Percentiles rank a stretch among this genome's conserved stretches.
Evolutionary conservation across 192 early-diverging fungal genomes (phyloP).

Genomic region (Chytriomyces confervae): DNA sequence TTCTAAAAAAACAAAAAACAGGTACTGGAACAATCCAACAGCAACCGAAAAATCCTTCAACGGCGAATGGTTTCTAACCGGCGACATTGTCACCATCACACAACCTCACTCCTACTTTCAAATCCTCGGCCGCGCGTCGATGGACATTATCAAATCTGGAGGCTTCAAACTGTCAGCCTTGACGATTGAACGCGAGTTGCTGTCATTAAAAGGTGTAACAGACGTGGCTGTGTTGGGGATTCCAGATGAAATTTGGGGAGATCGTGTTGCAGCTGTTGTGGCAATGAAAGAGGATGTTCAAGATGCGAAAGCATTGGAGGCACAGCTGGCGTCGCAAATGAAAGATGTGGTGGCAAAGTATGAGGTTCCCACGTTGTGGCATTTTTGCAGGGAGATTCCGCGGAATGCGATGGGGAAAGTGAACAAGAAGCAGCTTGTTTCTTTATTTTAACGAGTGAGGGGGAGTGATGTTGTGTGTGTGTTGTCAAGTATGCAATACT

Average conservation of each 20-base stretch:
- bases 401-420: constrained; percentile 91
- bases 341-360: constrained; percentile 73
- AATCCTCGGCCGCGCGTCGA: constrained; percentile 80
- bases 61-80: constrained; percentile 77
- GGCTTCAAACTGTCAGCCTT: constrained; percentile 86
- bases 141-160: constrained; percentile 89
- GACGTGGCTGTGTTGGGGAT: constrained; percentile 81
- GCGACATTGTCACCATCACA: constrained; percentile 69
- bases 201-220: constrained; percentile 48
- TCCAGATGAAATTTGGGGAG: constrained; percentile 78
- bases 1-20: constrained; percentile 2
- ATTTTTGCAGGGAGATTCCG: constrained; percentile 65
- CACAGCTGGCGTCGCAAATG: constrained; percentile 55
- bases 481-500: not conserved
- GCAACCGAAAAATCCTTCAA: constrained; percentile 74
- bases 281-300: constrained; percentile 1
- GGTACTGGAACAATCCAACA: constrained; percentile 75
- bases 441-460: constrained; percentile 46
- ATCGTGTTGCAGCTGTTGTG: constrained; percentile 72
- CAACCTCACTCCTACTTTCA: constrained; percentile 59
- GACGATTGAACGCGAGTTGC: constrained; percentile 82
- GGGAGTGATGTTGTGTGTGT: not conserved
- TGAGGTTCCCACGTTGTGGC: constrained; percentile 71
- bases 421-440: constrained; percentile 76
- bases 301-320: constrained; percentile 33